These are phyloP conservation scores for Pseudogymnoascus sp. DNA, from an alignment of 2,329 filamentous ascomycete genomes.

Conservation along the genomic window DNA sequence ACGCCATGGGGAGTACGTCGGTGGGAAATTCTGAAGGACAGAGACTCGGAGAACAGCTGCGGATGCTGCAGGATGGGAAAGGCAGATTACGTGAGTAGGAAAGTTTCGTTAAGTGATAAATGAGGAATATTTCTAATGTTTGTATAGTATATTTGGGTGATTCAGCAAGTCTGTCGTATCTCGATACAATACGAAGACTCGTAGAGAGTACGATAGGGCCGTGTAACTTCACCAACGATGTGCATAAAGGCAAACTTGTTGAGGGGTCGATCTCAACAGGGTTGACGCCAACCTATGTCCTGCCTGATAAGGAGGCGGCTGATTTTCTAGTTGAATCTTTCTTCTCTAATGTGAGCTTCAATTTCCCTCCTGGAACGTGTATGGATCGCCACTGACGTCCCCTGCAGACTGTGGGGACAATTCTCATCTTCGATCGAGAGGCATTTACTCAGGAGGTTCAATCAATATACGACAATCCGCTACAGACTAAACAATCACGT, in stretches of 20 bases:
- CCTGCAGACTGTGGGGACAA: slow-evolving; percentile 7
- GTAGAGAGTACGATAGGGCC: slow-evolving; percentile 22
- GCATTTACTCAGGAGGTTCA: not conserved
- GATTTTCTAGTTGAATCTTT: slow-evolving; percentile 11
- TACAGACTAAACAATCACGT: slow-evolving; percentile 11
- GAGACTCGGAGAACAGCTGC: slow-evolving; percentile 5
- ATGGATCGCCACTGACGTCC: too few relatives aligned
- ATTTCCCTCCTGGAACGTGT: too few relatives aligned
- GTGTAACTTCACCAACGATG: slow-evolving; percentile 22
- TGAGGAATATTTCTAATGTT: not conserved
- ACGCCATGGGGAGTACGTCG: too few relatives aligned
- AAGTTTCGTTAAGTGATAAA: too few relatives aligned
- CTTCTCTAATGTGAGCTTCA: slow-evolving; percentile 6
- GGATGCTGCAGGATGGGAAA: slow-evolving; percentile 12
- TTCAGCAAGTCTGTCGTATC: slow-evolving; percentile 22
- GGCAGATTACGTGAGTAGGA: slow-evolving; percentile 10
- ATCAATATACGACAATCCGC: slow-evolving; percentile 12
- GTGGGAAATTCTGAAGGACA: too few relatives aligned
- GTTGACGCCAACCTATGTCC: slow-evolving; percentile 3
- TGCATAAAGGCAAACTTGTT: slow-evolving; percentile 19
- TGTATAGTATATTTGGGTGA: slow-evolving; percentile 23
- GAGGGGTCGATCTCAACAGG: slow-evolving; percentile 17
- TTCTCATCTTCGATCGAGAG: slow-evolving; percentile 10
- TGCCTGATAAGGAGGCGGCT: slow-evolving; percentile 11
- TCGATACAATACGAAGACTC: slow-evolving; percentile 23